Evolutionary conservation across 768 basidiomycete genomes (phyloP), one percentile per base, ranked within the genome.

Genomic region (Gymnopilus junonius): DNA sequence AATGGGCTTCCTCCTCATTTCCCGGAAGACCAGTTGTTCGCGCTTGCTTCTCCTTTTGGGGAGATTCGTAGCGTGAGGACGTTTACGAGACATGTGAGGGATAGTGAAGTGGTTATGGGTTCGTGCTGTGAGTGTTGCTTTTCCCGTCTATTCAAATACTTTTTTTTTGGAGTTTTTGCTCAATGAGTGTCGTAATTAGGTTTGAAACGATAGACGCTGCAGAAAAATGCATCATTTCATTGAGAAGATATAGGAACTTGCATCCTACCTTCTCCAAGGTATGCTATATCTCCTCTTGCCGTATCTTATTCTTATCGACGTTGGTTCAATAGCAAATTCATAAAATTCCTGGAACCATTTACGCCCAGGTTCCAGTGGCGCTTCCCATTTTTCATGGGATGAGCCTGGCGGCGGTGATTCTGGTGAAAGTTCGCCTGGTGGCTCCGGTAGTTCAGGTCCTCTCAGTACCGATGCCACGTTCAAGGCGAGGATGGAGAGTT

Each of bases 251-350:
- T 66, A 82, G 90, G 45, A 92, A 94, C 71, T 76, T 94, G 42
- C 93, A 95, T 70, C 93, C 93, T 0, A 92, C 92, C 2, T 93
- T 93, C 70, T 93, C 93, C 58, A 94, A 94, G 84, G 93, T 90
- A n/a, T n/a, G 58, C 39, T 8, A 31, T 46, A 15, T 29, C 11
- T 40, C 11, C 21, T 63, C 46, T 65, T 58, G 31, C 39, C 53
- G 67, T 25, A 58, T 31, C 62, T 55, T 35, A 20, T 61, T 25
- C 48, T n/a, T 25, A 31, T 23, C 10, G 1, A n/a, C n/a, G n/a
- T n/a, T 39, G 34, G 57, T 37, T 23, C 42, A 58, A 35, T 60
- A 83, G 82, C 81, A 83, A 77, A 81, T 89, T n/a, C 92, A 94
- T 76, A 92, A 92, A 71, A 93, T 94, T 46, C 92, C 91, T 6